Evolutionary conservation across 176 grass and related monocot genomes (phyloP), one percentile per base, ranked within the genome.

Genomic region (Puya raimondii): DNA sequence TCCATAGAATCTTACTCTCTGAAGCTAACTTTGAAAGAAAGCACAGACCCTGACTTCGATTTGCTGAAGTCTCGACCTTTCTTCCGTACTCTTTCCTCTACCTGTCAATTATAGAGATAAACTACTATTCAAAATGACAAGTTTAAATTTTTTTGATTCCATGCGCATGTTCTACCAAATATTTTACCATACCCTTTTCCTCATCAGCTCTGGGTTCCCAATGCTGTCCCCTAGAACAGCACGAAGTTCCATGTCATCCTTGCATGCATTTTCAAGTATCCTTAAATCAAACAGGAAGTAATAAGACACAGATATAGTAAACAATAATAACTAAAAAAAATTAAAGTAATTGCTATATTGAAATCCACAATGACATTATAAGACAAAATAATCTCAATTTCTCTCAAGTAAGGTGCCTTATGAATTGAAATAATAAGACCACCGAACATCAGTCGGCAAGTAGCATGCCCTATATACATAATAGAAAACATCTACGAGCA

Each of bases 181-280:
- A 61, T 59, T 61, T 16, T 27, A 49, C 12, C 61, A 53, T 22
- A 90, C 93, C 86, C 89, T 92, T 70, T 92, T 83, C 80, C 85
- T 97, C 93, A 92, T 97, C 64, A 92, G 76, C 25, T 97, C 89
- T 6, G 86, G 93, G 67, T 97, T 90, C 9, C 93, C 93, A 33
- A 97, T 92, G 68, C 88, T 97, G 67, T 97, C 88, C 42, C 93
- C 89, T 18, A 97, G 86, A 71, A 97, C 82, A 23, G 84, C 86
- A 4, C 86, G 93, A 21, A 96, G 89, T 67, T 92, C 93, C 18
- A 70, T 74, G 22, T 96, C 88, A 21, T 89, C 79, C 74, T 69
- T 91, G 84, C 93, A 96, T 67, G 86, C 93, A 80, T 92, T 84
- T 65, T 96, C 92, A 70, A 96, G 87, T 78, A 92, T 78, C 77